A percentile compares a stretch with the other conserved stretches of the same genome.
These are phyloP conservation scores for Nicotiana noctiflora DNA, from an alignment of 257 asterid genomes.

Conservation along the genomic window DNA sequence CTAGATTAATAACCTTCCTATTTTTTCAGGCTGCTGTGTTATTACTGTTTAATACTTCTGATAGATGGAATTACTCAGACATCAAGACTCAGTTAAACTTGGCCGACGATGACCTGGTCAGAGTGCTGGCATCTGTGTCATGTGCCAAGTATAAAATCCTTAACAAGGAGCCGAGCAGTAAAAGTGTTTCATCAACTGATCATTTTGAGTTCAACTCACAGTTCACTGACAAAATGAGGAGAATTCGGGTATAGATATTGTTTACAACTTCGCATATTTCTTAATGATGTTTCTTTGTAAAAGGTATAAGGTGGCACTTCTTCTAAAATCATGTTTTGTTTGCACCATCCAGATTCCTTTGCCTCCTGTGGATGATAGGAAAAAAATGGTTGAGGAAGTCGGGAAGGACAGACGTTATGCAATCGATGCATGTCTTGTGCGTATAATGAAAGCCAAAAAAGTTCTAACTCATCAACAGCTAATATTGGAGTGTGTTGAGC, in stretches of 20 bases:
- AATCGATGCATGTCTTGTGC: conserved; percentile 50
- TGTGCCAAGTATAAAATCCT: conserved; percentile 54
- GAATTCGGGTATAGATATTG: conserved; percentile 34
- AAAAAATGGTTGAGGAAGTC: conserved; percentile 42
- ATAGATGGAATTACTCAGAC: conserved; percentile 42
- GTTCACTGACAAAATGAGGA: conserved; percentile 49
- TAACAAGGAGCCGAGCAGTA: conserved; percentile 31
- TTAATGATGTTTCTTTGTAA: neutral
- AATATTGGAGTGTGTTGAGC: conserved; percentile 47
- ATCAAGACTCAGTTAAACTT: conserved; percentile 37
- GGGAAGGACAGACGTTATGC: conserved; percentile 39
- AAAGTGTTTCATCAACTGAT: conserved; percentile 31
- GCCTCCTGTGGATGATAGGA: conserved; percentile 51
- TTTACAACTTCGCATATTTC: neutral
- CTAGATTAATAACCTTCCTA: neutral
- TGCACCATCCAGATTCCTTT: conserved; percentile 38
- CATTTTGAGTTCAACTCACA: conserved; percentile 39
- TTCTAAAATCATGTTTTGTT: neutral
- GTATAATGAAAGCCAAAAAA: conserved; percentile 54
- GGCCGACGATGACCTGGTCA: conserved; percentile 42
- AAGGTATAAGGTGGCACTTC: neutral
- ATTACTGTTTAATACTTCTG: conserved; percentile 40
- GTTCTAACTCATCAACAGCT: conserved; percentile 42
- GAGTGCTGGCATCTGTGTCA: conserved; percentile 44
- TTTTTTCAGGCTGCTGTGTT: conserved; percentile 38